phyloP scores from a whole-genome alignment of 192 early-diverging fungal species.

The Gorgonomyces haynaldii region DNA sequence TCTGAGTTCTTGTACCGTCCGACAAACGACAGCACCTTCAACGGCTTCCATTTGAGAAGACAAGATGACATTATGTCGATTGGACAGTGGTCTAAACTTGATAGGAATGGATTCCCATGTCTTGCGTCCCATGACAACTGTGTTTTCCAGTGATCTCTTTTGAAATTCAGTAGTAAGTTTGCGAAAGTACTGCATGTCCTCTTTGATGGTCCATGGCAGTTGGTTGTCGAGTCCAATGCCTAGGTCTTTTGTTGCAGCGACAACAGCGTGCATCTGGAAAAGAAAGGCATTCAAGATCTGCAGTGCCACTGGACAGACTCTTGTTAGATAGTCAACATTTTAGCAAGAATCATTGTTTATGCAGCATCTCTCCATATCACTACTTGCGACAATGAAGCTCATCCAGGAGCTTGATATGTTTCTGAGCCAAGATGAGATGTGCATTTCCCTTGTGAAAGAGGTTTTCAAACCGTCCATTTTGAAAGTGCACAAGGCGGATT shows the following conservation, averaged over 20 bases:
- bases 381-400: too few species aligned
- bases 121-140: conserved; percentile 83
- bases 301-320: too few species aligned
- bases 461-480: too few species aligned
- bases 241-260: conserved; percentile 57
- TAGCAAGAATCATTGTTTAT: too few species aligned
- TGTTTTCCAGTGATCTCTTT: conserved; percentile 39
- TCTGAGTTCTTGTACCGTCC: neutral
- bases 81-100: conserved; percentile 64
- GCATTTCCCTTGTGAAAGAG: too few species aligned
- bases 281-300: too few species aligned
- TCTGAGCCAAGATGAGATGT: too few species aligned
- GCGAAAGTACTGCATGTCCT: conserved; percentile 79
- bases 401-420: too few species aligned
- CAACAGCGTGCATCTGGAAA: conserved; percentile 62
- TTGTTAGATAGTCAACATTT: too few species aligned
- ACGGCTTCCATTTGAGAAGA: conserved; percentile 39
- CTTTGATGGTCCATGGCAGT: conserved; percentile 78
- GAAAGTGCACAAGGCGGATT: too few species aligned
- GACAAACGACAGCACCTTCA: neutral
- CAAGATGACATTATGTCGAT: conserved; percentile 77
- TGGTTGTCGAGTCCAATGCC: conserved; percentile 65
- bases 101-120: conserved; percentile 90
- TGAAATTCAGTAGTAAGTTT: conserved; percentile 39
- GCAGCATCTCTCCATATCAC: too few species aligned